Conservation (phyloP, 352 stramenopile genomes). For the Phytophthora aleatoria region DNA sequence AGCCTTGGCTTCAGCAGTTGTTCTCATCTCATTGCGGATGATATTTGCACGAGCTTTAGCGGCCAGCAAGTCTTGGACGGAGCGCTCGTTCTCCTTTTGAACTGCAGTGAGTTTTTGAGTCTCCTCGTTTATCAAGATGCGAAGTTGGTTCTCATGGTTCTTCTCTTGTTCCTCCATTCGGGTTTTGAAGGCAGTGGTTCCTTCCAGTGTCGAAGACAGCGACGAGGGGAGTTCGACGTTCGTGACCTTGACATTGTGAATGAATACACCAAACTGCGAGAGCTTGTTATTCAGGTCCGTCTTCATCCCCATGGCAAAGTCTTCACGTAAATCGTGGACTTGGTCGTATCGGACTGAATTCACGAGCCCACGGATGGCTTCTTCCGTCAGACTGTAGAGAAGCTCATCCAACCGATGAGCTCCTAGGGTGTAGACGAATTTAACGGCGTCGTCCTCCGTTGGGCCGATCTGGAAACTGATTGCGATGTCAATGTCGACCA, state of each 20-base stretch:
- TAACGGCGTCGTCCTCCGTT: conserved; percentile 72
- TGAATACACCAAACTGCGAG: conserved; percentile 74
- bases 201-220: conserved; percentile 77
- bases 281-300: conserved; percentile 83
- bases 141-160: conserved; percentile 89
- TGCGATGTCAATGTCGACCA: conserved; percentile 89
- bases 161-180: conserved; percentile 90
- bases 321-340: conserved; percentile 79
- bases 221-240: conserved; percentile 72
- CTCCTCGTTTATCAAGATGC: conserved; percentile 86
- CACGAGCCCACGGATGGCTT: conserved; percentile 82
- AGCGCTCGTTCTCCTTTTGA: conserved; percentile 80
- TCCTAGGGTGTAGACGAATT: conserved; percentile 84
- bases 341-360: conserved; percentile 84
- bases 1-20: conserved; percentile 72
- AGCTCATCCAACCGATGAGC: conserved; percentile 85
- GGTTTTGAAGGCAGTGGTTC: conserved; percentile 87
- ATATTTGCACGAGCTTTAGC: conserved; percentile 72
- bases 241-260: conserved; percentile 90
- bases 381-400: conserved; percentile 76
- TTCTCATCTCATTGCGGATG: conserved; percentile 78
- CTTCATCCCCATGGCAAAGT: conserved; percentile 86
- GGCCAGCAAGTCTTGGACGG: conserved; percentile 73
- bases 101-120: conserved; percentile 82
- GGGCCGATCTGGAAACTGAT: conserved; percentile 89